Evolutionary conservation across 306 rosid species (phyloP).

Genomic region (Sesbania bispinosa): DNA sequence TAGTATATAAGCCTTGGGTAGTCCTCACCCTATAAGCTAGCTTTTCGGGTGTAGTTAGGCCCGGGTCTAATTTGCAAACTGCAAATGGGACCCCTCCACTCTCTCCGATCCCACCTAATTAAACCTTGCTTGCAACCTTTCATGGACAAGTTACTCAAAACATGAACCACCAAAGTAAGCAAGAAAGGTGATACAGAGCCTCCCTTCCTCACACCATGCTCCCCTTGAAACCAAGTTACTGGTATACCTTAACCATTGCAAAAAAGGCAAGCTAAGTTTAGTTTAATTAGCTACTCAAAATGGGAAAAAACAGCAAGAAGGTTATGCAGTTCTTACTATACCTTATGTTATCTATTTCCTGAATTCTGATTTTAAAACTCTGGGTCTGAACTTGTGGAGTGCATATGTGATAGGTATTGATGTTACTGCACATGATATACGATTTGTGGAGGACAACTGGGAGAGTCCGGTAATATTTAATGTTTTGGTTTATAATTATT

Average conservation of each 20-base stretch:
- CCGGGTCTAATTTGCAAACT: background rate
- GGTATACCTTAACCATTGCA: background rate
- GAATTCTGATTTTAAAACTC: constrained; percentile 6
- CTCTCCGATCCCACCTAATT: background rate
- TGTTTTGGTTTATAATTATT: constrained; percentile 14
- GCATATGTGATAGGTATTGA: constrained; percentile 66
- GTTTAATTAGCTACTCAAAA: background rate
- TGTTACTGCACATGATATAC: constrained; percentile 82
- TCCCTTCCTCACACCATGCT: no score
- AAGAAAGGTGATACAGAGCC: background rate
- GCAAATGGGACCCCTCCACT: background rate
- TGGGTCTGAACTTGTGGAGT: constrained; percentile 27
- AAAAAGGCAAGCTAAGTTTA: background rate
- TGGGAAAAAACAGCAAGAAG: background rate
- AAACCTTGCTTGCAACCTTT: background rate
- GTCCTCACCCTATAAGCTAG: no score
- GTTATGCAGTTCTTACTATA: background rate
- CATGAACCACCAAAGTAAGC: background rate
- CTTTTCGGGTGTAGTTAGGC: no score
- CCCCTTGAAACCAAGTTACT: background rate
- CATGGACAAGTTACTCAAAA: background rate
- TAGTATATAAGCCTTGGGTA: no score
- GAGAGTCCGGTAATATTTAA: constrained; percentile 90
- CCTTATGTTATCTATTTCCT: background rate
- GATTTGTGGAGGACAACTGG: constrained; percentile 99